Percentiles rank a stretch among this genome's conserved stretches.
Evolutionary conservation across 768 basidiomycete genomes (phyloP).

Genomic region (Tremella fuciformis): DNA sequence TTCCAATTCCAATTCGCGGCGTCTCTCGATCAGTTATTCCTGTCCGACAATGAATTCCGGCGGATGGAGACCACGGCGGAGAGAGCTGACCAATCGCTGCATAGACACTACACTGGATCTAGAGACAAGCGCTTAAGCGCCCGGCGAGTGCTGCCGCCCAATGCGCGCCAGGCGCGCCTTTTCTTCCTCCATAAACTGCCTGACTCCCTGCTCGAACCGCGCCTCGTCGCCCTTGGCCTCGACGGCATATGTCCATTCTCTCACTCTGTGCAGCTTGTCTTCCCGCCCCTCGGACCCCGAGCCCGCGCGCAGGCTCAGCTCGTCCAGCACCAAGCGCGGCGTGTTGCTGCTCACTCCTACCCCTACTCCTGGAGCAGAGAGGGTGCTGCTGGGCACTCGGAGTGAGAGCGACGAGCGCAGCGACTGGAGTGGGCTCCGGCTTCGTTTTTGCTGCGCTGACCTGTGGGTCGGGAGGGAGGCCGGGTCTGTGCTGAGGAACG

Average conservation of each 20-base stretch:
- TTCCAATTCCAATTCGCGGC: background rate
- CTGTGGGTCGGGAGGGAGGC: background rate
- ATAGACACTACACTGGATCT: too few species aligned
- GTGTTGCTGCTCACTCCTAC: background rate
- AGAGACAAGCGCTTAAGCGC: too few species aligned
- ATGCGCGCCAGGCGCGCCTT: slow-evolving; percentile 4
- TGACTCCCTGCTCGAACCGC: slow-evolving; percentile 2
- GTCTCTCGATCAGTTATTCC: too few species aligned
- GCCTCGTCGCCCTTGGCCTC: background rate
- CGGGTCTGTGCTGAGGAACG: too few species aligned
- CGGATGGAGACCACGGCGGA: too few species aligned
- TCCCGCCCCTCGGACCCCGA: background rate
- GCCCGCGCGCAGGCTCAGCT: background rate
- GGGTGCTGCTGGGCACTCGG: too few species aligned
- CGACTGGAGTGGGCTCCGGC: background rate
- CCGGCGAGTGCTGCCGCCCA: too few species aligned
- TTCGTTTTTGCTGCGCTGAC: background rate
- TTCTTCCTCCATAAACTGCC: slow-evolving; percentile 8
- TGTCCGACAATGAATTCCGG: too few species aligned
- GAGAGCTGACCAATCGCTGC: background rate
- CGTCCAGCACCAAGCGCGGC: background rate
- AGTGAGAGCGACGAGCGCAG: too few species aligned
- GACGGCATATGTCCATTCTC: slow-evolving; percentile 3
- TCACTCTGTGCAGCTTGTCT: slow-evolving; percentile 1
- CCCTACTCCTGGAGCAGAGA: background rate